Evolutionary conservation across 768 basidiomycete genomes (phyloP), one percentile per base, ranked within the genome.

Genomic region (Boletellus ananas): DNA sequence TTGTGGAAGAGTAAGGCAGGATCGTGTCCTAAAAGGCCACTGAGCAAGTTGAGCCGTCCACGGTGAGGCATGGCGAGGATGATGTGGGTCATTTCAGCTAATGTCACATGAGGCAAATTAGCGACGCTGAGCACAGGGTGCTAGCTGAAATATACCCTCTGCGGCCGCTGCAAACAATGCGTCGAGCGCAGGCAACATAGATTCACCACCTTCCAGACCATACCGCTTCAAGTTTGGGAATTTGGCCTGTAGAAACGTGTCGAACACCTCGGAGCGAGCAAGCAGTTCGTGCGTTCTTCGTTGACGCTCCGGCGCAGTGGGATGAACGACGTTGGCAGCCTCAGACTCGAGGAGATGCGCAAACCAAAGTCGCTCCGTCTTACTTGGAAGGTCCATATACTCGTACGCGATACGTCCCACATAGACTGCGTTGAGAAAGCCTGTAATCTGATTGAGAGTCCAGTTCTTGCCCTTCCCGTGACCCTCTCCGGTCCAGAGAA

Each of bases 151-250:
- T 4, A 62, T 44, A 83, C 85, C 79, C 58, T 72, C 68, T 3
- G 88, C 77, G 8, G 90, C 84, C 2, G 78, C 73, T 0, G 75
- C 70, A 58, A 96, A 90, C 16, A 96, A 66, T 0, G 80, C 73
- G 52, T 94, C 90, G 3, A 95, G 72, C 1, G 91, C 93, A 4
- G 91, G 87, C 21, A 96, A 69, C 93, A 95, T 94, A 3, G 90
- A 91, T 71, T 95, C 94, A 2, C 87, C 94, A 3, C 94, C 94
- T 67, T 96, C 93, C 34, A 94, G 75, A 0, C 90, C 92, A 66
- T 91, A 91, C 61, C 88, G 79, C 68, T 89, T 90, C 64, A 90
- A 59, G 68, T 91, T 94, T 1, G 93, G 92, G 62, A 94, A 95
- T 67, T 93, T 93, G 45, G 80, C 73, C 60, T 92, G 90, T 38